Percentiles rank a stretch among this genome's conserved stretches.
phyloP scores from a whole-genome alignment of 2,329 filamentous ascomycete genomes.

The Corniculantispora saksenae region DNA sequence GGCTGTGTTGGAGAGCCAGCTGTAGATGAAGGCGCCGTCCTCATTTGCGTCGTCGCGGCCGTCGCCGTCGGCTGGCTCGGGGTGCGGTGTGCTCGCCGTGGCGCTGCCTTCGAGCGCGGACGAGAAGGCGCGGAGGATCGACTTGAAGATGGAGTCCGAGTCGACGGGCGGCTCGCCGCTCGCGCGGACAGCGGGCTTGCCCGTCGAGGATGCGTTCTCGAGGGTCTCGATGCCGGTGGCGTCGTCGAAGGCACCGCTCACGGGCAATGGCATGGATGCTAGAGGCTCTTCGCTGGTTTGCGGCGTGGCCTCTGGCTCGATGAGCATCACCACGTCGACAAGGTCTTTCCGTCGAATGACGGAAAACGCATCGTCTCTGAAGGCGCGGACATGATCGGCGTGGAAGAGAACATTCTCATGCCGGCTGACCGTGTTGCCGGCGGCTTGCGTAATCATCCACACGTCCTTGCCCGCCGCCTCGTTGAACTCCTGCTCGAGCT shows the following conservation, averaged over 20 bases:
- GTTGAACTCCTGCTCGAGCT: conserved; percentile 65
- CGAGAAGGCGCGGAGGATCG: conserved; percentile 47
- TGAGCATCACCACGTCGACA: conserved; percentile 70
- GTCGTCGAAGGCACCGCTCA: background rate
- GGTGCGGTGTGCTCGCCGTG: background rate
- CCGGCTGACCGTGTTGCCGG: conserved; percentile 76
- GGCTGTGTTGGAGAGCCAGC: conserved; percentile 55
- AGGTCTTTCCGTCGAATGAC: conserved; percentile 71
- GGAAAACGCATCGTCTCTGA: conserved; percentile 82
- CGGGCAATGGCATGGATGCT: background rate
- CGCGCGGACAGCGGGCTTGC: conserved; percentile 3
- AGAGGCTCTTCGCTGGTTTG: conserved; percentile 9
- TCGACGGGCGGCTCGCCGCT: conserved; percentile 21
- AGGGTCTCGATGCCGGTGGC: conserved; percentile 9
- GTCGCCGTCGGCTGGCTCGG: conserved; percentile 31
- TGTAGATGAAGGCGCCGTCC: conserved; percentile 40
- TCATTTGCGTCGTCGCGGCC: too few relatives aligned
- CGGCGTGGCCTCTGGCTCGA: conserved; percentile 23
- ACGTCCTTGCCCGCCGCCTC: conserved; percentile 41
- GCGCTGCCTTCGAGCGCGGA: conserved; percentile 39
- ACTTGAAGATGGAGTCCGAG: conserved; percentile 42
- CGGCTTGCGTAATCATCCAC: conserved; percentile 78
- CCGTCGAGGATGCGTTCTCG: conserved; percentile 12
- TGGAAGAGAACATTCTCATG: conserved; percentile 86
- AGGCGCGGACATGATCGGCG: conserved; percentile 72